Evolutionary conservation across 768 basidiomycete species (phyloP).

Genomic region (Naganishia vaughanmartiniae): DNA sequence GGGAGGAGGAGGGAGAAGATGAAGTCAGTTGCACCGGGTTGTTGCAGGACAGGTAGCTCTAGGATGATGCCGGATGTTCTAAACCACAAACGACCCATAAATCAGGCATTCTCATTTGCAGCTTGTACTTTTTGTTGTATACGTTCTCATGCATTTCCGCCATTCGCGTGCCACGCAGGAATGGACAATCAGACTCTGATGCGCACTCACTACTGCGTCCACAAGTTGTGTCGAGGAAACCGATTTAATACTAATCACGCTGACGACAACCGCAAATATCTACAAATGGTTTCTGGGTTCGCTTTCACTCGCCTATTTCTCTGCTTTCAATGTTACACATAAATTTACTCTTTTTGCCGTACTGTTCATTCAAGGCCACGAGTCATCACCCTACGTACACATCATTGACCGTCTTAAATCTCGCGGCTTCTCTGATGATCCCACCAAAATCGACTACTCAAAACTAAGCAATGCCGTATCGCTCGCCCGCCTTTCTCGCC

Average conservation of each 20-base stretch:
- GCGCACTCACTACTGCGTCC: no score
- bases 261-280: background rate
- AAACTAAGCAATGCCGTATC: conserved; percentile 54
- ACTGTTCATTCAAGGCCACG: background rate
- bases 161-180: no score
- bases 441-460: background rate
- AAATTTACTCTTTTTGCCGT: background rate
- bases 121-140: no score
- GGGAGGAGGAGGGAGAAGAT: background rate
- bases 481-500: conserved; percentile 72
- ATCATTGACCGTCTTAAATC: background rate
- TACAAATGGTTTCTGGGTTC: background rate
- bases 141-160: no score
- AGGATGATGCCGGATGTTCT: no score
- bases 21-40: background rate
- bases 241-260: background rate
- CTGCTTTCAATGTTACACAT: background rate
- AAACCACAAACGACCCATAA: no score
- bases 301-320: background rate
- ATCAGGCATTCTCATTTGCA: no score
- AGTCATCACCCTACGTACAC: background rate
- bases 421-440: background rate
- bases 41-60: background rate
- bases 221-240: background rate
- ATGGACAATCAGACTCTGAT: no score